Base-by-base conservation (phyloP, 176 grass and related monocot genomes). In the Lolium rigidum region DNA sequence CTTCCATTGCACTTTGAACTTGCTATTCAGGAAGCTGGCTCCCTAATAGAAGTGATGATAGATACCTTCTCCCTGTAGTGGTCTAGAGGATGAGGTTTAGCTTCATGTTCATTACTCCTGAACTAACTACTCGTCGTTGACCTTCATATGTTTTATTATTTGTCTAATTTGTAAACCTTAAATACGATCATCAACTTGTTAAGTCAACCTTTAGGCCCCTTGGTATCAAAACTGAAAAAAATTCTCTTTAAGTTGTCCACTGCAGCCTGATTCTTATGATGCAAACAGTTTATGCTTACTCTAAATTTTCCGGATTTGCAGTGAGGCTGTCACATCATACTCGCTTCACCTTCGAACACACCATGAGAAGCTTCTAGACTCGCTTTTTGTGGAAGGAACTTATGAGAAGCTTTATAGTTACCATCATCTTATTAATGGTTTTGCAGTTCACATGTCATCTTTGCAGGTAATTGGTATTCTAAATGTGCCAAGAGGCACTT, bases 341-440 rank as follows among this genome's bases (percentile, higher is more conserved):
- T 90, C 92, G 0, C 89, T 96, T 80, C 94, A 99, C 86, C 94
- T 99, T 5, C 92, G 83, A 83, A 93, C 49, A 37, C 87, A 91
- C 68, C 97, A 99, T 87, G 92, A 96, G 80, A 86, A 89, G 50
- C 87, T 99, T 89, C 90, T 99, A 22, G 90, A 94, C 48, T 96
- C 97, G 5, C 90, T 99, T 80, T 91, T 99, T 65, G 88, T 94
- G 80, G 92, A 84, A 83, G 97, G 94, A 35, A 95, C 94, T 73
- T 94, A 99, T 16, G 88, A 93, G 70, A 99, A 96, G 85, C 90
- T 99, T 63, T 99, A 96, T 55, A 96, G 92, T 46, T 99, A 96
- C 80, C 90, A 87, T 43, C 97, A 99, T 95, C 94, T 99, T 59
- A 85, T 99, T 52, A 99, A 99, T 92, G 97, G 97, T 54, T 99